Evolutionary conservation across 1,284 basidiomycete species (phyloP), one percentile per base, ranked within the genome.

Genomic region (Boletellus sp.): DNA sequence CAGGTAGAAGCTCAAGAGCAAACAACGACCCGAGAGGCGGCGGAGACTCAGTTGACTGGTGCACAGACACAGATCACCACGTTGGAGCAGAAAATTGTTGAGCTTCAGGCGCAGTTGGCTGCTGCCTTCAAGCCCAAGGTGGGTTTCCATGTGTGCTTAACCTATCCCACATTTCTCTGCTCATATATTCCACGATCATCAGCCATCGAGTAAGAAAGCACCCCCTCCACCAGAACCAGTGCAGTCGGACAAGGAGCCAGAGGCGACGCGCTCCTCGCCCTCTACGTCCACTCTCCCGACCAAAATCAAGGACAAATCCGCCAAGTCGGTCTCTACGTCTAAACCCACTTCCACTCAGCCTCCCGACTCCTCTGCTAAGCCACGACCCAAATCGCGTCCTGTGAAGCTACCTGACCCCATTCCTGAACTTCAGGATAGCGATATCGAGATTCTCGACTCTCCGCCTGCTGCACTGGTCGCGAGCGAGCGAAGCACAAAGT

Each of bases 91-190:
- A 69, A 74, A 54, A 63, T 79, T 18, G 61, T 72, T 35, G 72
- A 74, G 47, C 70, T 85, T 26, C 67, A 74, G 55, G 58, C 59
- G 4, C 73, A 75, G 32, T 60, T 81, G 6, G 72, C 75, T 33
- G 57, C 61, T 28, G 70, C 54, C 16, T 49, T 52, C 24, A 68
- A 65, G 39, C 37, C 51, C 11, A 66, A 67, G 50, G 66, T 56
- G 39, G 3, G 48, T 30, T 41, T 40, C 18, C 16, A 15, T 16
- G 19, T 44, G 15, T 6, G 33, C 19, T 41, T 22, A 16, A 24
- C 16, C 18, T 37, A 10, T 18, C 4, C 30, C 18, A n/a, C 5
- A 35, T 55, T 38, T 26, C 1, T 32, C 21, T 5, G 24, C 36
- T 49, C n/a, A 44, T 33, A 18, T 42, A 30, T 13, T 11, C 16